These are phyloP conservation scores for Epichloe bromicola DNA, from an alignment of 2,329 filamentous ascomycete species.

Conservation along the genomic window DNA sequence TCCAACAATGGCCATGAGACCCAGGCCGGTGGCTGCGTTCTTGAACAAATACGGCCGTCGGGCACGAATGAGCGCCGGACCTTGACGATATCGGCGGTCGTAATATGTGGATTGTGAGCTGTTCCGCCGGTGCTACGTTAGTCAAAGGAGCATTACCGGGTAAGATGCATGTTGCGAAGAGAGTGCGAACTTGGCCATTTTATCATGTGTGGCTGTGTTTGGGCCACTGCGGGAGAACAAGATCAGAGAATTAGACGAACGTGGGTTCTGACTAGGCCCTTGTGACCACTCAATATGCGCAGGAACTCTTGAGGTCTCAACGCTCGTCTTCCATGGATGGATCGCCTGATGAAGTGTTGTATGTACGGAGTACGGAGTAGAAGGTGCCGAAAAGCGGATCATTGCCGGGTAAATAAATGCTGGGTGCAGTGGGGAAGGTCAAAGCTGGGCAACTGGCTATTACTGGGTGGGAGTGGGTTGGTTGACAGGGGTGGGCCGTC, in stretches of 20 bases:
- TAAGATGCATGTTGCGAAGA: neutral
- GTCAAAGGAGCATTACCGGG: neutral
- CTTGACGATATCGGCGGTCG: constrained; percentile 73
- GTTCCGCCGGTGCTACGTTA: constrained; percentile 1
- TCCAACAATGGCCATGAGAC: constrained; percentile 61
- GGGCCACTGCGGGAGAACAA: neutral
- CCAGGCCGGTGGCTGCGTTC: constrained; percentile 72
- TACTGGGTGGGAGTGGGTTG: neutral
- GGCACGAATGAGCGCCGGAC: constrained; percentile 79
- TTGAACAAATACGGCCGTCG: constrained; percentile 84
- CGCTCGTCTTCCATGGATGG: neutral
- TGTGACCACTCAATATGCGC: neutral
- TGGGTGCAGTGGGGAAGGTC: neutral
- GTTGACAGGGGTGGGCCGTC: constrained; percentile 1
- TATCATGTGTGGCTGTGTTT: neutral
- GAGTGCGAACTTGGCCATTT: constrained; percentile 1
- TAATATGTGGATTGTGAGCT: constrained; percentile 65
- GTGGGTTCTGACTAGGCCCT: neutral
- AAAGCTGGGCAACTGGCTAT: neutral
- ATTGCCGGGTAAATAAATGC: constrained; percentile 3
- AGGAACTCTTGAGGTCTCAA: neutral
- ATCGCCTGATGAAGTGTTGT: neutral
- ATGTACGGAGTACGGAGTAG: neutral
- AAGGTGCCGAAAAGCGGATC: neutral
- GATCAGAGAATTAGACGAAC: neutral